Evolutionary conservation across 495 filamentous ascomycete genomes (phyloP), one percentile per base, ranked within the genome.

Genomic region (Xylaria curta): DNA sequence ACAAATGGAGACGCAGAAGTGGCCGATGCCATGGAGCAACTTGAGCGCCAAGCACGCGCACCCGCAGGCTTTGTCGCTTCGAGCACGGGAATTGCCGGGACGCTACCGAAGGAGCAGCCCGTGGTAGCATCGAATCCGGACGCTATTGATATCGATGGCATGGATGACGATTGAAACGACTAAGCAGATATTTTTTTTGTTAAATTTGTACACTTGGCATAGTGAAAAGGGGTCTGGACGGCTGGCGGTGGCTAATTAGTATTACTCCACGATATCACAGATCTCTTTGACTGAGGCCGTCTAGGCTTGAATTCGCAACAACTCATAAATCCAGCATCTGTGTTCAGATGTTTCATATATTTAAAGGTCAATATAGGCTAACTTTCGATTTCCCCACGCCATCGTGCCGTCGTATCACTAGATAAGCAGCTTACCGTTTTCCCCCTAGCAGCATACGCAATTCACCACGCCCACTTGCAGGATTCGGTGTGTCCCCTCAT

Each of bases 61-160:
- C 96, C 97, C 0, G 85, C 90, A 28, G 96, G 96, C 59, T 99
- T 99, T 74, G 95, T 99, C 53, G 92, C 95, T 49, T 91, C 95
- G 40, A 93, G 87, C 75, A 91, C 88, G 47, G 94, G 92, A 13
- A 89, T 92, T 3, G 90, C 96, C 79, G 93, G 89, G n/a, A 91
- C 89, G 17, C 89, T 90, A 70, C 68, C 77, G 9, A 81, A 87
- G 75, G 79, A 75, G 54, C 77, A 80, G 26, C 72, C 84, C 21
- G 77, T 85, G 3, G 83, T 85, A n/a, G 82, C 89, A 9, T 85
- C 87, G 19, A 98, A 98, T 77, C 94, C 95, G 15, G 95, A 98
- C 78, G 94, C 92, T 24, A 97, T 97, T 79, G 91, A 96, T 76
- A 85, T 98, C 71, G 93, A 97, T 80, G 90, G 80, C 70, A 83